phyloP scores from a whole-genome alignment of 2,329 filamentous ascomycete species.

The Fusarium sp. region DNA sequence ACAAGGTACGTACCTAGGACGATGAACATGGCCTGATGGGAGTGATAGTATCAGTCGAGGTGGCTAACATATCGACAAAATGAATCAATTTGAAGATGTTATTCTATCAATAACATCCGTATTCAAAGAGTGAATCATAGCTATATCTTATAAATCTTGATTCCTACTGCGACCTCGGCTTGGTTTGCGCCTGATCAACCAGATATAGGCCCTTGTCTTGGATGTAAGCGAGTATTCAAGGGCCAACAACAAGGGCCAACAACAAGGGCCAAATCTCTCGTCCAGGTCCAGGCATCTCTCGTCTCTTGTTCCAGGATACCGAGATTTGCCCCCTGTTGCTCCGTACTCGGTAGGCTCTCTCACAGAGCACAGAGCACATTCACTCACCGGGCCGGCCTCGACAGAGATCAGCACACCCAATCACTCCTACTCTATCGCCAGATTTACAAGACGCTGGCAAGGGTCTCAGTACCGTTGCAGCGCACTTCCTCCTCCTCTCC shows the following conservation, averaged over 20 bases:
- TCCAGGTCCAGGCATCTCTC: neutral
- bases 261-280: neutral
- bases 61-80: neutral
- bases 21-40: slow-evolving; percentile 30
- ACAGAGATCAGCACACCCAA: slow-evolving; percentile 38
- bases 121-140: neutral
- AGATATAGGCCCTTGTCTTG: slow-evolving; percentile 7
- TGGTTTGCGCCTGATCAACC: slow-evolving; percentile 6
- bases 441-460: slow-evolving; percentile 4
- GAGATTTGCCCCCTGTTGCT: slow-evolving; percentile 21
- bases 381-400: slow-evolving; percentile 38
- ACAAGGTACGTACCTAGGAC: slow-evolving; percentile 18
- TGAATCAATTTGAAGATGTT: neutral
- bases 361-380: neutral
- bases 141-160: slow-evolving; percentile 1
- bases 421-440: slow-evolving; percentile 17
- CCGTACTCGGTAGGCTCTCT: slow-evolving; percentile 22
- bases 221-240: no score
- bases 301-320: slow-evolving; percentile 9
- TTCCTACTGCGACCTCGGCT: slow-evolving; percentile 34
- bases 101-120: neutral
- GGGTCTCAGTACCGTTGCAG: neutral
- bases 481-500: slow-evolving; percentile 32
- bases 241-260: neutral
- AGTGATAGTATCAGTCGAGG: slow-evolving; percentile 33